Evolutionary conservation across 139 green algal genomes (phyloP).

Genomic region (Yamagishiella unicocca): DNA sequence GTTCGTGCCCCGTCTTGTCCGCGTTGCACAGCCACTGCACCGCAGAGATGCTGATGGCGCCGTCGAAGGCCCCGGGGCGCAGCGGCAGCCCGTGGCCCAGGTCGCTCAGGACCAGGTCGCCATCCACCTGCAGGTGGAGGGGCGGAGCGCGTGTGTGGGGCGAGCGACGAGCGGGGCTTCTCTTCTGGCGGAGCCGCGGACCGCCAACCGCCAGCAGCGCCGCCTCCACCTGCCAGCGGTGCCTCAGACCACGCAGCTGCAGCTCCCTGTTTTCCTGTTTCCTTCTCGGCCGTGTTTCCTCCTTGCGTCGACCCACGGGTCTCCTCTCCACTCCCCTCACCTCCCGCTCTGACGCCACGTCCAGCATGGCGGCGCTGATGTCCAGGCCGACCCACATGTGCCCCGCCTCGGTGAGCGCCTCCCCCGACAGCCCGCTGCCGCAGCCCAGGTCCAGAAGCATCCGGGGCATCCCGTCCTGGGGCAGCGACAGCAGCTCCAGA

Average conservation of each 20-base stretch:
- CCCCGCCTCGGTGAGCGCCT: constrained; percentile 73
- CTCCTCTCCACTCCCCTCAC: constrained; percentile 37
- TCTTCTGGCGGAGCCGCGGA: too few species aligned
- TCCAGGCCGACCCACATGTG: constrained; percentile 93
- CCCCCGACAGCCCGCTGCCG: constrained; percentile 90
- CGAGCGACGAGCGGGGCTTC: too few species aligned
- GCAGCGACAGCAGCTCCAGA: constrained; percentile 95
- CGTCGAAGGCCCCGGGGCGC: constrained; percentile 78
- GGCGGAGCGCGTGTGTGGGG: too few species aligned
- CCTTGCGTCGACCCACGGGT: too few species aligned
- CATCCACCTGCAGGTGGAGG: constrained; percentile 70
- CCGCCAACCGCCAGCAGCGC: too few species aligned
- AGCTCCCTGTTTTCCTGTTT: too few species aligned
- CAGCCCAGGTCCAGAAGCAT: constrained; percentile 97
- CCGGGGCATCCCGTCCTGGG: constrained; percentile 81
- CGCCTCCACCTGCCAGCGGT: too few species aligned
- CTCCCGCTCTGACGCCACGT: constrained; percentile 80
- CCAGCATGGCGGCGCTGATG: constrained; percentile 88
- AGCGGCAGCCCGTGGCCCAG: constrained; percentile 90
- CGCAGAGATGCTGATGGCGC: constrained; percentile 85
- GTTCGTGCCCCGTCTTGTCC: constrained; percentile 85
- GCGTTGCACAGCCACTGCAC: constrained; percentile 98
- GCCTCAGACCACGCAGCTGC: too few species aligned
- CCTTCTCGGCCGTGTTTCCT: too few species aligned
- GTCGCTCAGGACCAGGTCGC: constrained; percentile 85